Base-by-base conservation (phyloP, 768 basidiomycete genomes). In the Amanita inopinata region DNA sequence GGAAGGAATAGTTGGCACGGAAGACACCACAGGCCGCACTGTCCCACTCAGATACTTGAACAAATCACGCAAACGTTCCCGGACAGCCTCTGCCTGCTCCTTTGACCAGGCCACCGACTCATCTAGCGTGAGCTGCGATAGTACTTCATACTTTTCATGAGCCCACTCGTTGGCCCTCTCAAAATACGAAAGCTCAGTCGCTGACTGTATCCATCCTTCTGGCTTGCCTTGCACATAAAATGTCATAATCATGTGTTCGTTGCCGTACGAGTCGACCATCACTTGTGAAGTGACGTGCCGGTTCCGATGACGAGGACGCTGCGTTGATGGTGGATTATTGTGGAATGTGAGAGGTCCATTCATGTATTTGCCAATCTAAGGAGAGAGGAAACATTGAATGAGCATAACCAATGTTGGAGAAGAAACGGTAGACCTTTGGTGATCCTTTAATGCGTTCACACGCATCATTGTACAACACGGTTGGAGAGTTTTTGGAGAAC, bases 401-500 rank as follows among this genome's bases (percentile, higher is more conserved):
- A 35, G 10, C 11, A 18, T 24, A 34, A 11, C 42, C 14, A 17
- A 37, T 22, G 20, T 38, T 23, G 28, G 33, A 20, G 15, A 33
- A 24, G 27, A 33, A 19, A 50, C n/a, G n/a, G n/a, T 46, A 53
- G 31, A 72, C 74, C 57, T 61, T 61, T 24, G 62, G 47, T 9
- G 73, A 74, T 30, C 64, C 57, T 48, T 69, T 66, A 44, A 75
- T 71, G 31, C 69, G 65, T 40, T 74, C 71, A 55, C 74, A 76
- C 27, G 73, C 72, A 35, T 73, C 66, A 31, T 73, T 74, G 53
- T 88, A 87, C 23, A 91, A 61, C 19, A 86, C 83, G 3, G 87
- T 87, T 4, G 88, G 83, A 19, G 86, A 89, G 56, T 91, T 91
- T 56, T 74, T 78, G n/a, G 88, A 87, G 58, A 89, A 87, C 5